A percentile compares a stretch with the other conserved stretches of the same genome.
Evolutionary conservation across 73 alveolate species (phyloP).

Genomic region (Durusdinium trenchii): DNA sequence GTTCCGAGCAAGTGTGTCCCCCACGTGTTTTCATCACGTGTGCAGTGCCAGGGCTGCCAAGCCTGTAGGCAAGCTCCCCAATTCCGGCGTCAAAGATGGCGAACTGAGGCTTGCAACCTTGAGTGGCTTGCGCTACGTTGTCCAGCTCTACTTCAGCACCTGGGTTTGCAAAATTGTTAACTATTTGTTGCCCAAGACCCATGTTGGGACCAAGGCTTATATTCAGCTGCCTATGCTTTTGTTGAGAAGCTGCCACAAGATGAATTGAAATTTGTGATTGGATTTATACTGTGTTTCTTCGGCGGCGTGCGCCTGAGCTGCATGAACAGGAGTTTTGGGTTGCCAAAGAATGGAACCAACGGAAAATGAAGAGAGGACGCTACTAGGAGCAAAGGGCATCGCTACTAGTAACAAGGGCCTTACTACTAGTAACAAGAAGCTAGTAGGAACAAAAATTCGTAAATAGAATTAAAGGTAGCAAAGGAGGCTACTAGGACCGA

Average conservation of each 20-base stretch:
- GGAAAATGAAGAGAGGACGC: neutral
- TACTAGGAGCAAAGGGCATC: too few relatives aligned
- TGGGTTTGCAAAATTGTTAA: neutral
- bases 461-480: neutral
- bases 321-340: neutral
- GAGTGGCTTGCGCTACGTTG: conserved; percentile 6
- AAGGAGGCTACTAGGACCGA: neutral
- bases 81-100: too few relatives aligned
- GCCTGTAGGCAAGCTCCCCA: too few relatives aligned
- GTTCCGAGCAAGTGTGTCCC: too few relatives aligned
- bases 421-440: too few relatives aligned
- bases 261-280: conserved; percentile 49
- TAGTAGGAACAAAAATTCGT: neutral
- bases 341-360: neutral
- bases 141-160: neutral
- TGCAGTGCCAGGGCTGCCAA: too few relatives aligned
- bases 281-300: conserved; percentile 50
- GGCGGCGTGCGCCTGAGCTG: conserved; percentile 49
- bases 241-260: conserved; percentile 47
- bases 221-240: conserved; percentile 23
- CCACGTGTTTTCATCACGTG: too few relatives aligned
- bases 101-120: conserved; percentile 17
- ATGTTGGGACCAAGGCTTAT: neutral
- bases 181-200: neutral
- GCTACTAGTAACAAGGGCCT: too few relatives aligned